Evolutionary conservation across 805 yeast genomes (phyloP), one percentile per base, ranked within the genome.

Genomic region (Vanderwaltozyma tropicalis): DNA sequence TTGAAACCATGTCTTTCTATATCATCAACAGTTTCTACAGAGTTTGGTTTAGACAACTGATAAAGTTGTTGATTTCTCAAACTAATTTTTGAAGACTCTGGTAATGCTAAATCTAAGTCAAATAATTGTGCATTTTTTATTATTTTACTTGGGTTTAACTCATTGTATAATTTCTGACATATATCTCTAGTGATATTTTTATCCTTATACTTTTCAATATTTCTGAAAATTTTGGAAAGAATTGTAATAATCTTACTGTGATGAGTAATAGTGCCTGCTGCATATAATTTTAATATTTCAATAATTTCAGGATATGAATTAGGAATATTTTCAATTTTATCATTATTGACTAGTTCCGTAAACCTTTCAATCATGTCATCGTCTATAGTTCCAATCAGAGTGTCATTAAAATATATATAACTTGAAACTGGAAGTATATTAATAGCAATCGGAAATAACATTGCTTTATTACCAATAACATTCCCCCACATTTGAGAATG

Each of bases 151-250:
- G 48, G 53, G 3, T 55, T 57, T 13, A 64, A 49, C 6, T 55
- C 52, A 8, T 59, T 46, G 7, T 77, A 52, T 18, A 79, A 45
- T 20, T 76, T 72, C 48, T 72, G 76, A 1, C 80, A 75, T 22
- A 68, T 49, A 5, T 76, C 67, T 42, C 68, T 65, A 1, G 80
- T 70, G 33, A 75, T 69, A 38, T 74, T 79, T 22, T 53, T 21
- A 30, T 62, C 44, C 15, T 55, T 49, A 32, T 55, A 59, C 9
- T 32, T 33, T 1, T 43, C 40, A 4, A 50, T 32, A 1, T 39
- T 37, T 30, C 64, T 55, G 44, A 65, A 58, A 14, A 64, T 35
- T 31, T 63, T 64, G 14, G 72, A 53, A 14, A 77, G 59, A 17
- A 72, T 53, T 0, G 84, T 68, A 37, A 71, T 76, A 6, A 70